Conservation (phyloP, 176 grass and related monocot genomes). For the Elymus sibiricus region DNA sequence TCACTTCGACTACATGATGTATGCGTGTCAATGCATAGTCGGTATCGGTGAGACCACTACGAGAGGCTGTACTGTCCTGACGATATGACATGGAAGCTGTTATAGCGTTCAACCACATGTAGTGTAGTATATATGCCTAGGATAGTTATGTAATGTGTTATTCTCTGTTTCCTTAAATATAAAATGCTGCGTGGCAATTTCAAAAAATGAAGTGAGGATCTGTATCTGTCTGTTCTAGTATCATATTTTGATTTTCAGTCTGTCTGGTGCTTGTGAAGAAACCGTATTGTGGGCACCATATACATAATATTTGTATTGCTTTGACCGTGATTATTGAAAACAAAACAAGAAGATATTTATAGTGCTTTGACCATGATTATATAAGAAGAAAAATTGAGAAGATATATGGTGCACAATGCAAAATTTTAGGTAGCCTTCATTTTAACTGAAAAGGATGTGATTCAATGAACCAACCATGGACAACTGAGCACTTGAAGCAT, state of each 20-base stretch:
- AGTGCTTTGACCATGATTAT: neutral
- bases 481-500: conserved; percentile 3
- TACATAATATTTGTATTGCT: neutral
- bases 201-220: neutral
- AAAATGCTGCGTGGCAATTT: neutral
- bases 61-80: neutral
- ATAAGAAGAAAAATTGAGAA: neutral
- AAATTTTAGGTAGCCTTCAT: neutral
- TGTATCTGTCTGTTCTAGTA: neutral
- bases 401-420: neutral
- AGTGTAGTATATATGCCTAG: neutral
- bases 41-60: neutral
- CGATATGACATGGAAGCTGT: neutral
- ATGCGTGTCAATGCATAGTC: neutral
- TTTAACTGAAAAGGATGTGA: neutral
- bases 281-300: neutral
- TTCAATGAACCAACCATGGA: neutral
- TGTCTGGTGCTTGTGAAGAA: neutral
- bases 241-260: neutral
- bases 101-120: neutral
- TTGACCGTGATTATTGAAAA: neutral
- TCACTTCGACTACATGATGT: neutral
- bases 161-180: neutral
- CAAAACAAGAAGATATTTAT: neutral
- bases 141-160: neutral